Conservation (phyloP, 1,284 basidiomycete genomes). For the Sporisorium scitamineum region DNA sequence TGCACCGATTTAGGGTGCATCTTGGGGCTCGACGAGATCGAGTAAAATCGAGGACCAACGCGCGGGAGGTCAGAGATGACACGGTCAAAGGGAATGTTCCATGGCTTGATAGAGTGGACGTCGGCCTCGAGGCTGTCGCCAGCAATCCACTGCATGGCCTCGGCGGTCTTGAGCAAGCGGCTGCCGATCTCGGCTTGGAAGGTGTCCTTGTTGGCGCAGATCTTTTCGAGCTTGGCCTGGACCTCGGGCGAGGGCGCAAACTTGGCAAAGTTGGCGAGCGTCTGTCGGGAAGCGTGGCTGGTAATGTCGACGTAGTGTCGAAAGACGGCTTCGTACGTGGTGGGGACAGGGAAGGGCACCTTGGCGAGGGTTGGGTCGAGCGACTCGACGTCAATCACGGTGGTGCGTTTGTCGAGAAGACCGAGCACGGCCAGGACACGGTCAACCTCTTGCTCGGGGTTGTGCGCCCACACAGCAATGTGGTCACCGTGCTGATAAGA, state of each 20-base stretch:
- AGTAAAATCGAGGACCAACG: constrained; percentile 96
- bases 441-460: constrained; percentile 90
- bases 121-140: constrained; percentile 79
- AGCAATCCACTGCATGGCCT: constrained; percentile 86
- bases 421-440: constrained; percentile 88
- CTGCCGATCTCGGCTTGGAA: constrained; percentile 82
- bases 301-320: constrained; percentile 97
- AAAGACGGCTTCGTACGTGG: constrained; percentile 92
- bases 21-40: constrained; percentile 97
- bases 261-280: constrained; percentile 85
- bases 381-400: constrained; percentile 87
- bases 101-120: constrained; percentile 78
- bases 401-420: constrained; percentile 77
- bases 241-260: constrained; percentile 87
- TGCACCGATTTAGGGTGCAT: constrained; percentile 88
- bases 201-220: constrained; percentile 87
- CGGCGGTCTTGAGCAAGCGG: constrained; percentile 88
- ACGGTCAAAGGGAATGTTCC: constrained; percentile 97
- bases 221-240: constrained; percentile 78
- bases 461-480: constrained; percentile 95
- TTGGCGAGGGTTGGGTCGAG: constrained; percentile 97
- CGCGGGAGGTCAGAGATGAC: constrained; percentile 92
- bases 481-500: constrained; percentile 99
- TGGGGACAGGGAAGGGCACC: constrained; percentile 97
- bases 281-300: constrained; percentile 90